Percentiles rank a stretch among this genome's conserved stretches.
phyloP scores from a whole-genome alignment of 2,329 filamentous ascomycete genomes.

The Ophiostoma tasmaniense region DNA sequence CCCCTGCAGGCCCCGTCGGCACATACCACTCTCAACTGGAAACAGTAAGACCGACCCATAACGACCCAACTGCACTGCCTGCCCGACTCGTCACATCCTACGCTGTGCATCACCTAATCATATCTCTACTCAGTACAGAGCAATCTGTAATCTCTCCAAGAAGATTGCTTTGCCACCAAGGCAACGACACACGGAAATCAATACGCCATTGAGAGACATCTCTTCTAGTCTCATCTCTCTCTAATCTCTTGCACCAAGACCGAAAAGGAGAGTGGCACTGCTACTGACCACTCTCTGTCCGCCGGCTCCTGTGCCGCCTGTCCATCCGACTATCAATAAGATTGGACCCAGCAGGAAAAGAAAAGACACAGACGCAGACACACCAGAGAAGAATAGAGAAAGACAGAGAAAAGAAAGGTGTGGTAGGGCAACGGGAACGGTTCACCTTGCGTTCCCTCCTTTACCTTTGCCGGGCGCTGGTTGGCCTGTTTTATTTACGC shows the following conservation, averaged over 20 bases:
- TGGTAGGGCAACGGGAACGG: background rate
- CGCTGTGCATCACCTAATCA: background rate
- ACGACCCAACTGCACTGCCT: background rate
- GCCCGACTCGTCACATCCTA: background rate
- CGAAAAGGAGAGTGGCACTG: constrained; percentile 1
- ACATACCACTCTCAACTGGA: background rate
- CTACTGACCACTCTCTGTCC: background rate
- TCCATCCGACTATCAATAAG: constrained; percentile 1
- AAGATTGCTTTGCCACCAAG: background rate
- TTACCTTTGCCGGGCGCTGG: background rate
- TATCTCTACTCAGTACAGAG: background rate
- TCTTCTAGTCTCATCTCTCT: background rate
- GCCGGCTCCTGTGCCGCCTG: background rate
- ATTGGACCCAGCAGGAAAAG: background rate
- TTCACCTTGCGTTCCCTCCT: background rate
- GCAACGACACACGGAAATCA: constrained; percentile 1
- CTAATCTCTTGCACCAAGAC: background rate
- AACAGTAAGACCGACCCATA: background rate
- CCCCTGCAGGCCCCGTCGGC: constrained; percentile 5
- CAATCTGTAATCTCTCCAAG: background rate
- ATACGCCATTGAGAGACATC: background rate
- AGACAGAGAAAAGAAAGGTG: background rate
- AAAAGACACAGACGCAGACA: background rate
- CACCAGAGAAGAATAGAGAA: background rate
- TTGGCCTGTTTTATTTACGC: constrained; percentile 7